Evolutionary conservation across 1,139 yeast species (phyloP).

Genomic region (Yamadazyma oceani): DNA sequence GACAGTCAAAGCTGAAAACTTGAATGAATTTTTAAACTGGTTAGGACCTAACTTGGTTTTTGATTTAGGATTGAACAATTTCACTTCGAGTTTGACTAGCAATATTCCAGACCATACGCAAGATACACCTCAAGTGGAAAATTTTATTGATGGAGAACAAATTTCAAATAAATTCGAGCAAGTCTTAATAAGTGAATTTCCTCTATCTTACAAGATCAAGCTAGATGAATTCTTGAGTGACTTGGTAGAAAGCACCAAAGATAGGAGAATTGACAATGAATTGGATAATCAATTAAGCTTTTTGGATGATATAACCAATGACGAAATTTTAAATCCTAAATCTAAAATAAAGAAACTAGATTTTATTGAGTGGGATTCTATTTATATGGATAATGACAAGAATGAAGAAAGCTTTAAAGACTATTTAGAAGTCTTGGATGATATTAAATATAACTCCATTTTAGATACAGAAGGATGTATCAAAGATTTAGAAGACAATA

Average conservation of each 20-base stretch:
- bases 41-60: constrained; percentile 37
- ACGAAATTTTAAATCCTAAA: constrained; percentile 30
- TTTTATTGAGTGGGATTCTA: constrained; percentile 38
- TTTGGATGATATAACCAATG: constrained; percentile 39
- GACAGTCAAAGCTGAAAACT: constrained; percentile 26
- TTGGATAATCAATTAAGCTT: constrained; percentile 37
- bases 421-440: constrained; percentile 23
- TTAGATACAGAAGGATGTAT: constrained; percentile 12
- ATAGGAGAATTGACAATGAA: constrained; percentile 16
- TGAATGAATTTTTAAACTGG: constrained; percentile 36
- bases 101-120: constrained; percentile 13
- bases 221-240: constrained; percentile 35
- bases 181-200: constrained; percentile 28
- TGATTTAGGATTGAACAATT: constrained; percentile 34
- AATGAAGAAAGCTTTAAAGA: constrained; percentile 23
- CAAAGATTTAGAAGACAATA: constrained; percentile 10
- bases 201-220: constrained; percentile 33
- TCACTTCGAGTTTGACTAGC: constrained; percentile 14
- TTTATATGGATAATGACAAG: constrained; percentile 17
- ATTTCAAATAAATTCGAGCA: constrained; percentile 11
- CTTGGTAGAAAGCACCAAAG: constrained; percentile 16
- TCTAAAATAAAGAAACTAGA: constrained; percentile 27
- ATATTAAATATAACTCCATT: constrained; percentile 13
- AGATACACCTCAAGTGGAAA: constrained; percentile 2
- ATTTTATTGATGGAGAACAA: constrained; percentile 11